A percentile compares a stretch with the other conserved stretches of the same genome.
These are phyloP conservation scores for Pseudevernia furfuracea DNA, from an alignment of 495 filamentous ascomycete genomes.

Conservation along the genomic window DNA sequence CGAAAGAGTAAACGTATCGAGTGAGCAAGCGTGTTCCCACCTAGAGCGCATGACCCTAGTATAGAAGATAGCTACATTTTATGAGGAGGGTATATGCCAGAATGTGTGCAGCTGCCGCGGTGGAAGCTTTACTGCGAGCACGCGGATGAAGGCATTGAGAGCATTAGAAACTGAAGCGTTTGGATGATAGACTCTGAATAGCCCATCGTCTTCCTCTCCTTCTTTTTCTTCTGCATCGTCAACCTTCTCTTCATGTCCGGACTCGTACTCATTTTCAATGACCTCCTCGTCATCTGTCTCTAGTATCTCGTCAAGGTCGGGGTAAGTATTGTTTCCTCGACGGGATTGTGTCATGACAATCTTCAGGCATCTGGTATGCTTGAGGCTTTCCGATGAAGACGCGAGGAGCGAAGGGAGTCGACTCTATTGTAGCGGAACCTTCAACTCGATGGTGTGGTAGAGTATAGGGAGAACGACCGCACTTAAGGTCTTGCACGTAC, in stretches of 20 bases:
- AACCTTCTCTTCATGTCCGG: not conserved
- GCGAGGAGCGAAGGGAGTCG: not conserved
- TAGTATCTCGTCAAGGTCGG: not conserved
- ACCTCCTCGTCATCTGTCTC: not conserved
- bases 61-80: not conserved
- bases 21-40: not conserved
- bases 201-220: not conserved
- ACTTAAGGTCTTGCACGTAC: not conserved
- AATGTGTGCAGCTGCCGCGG: not conserved
- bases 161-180: not conserved
- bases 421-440: not conserved
- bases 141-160: conserved; percentile 1
- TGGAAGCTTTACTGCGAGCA: not conserved
- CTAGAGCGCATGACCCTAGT: not conserved
- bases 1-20: not conserved
- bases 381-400: not conserved
- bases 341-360: not conserved
- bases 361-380: not conserved
- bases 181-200: not conserved
- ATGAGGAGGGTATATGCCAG: not conserved
- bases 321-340: not conserved
- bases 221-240: not conserved
- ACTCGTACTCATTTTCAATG: not conserved
- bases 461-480: not conserved
- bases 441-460: not conserved